Base-by-base conservation (phyloP, 805 yeast species). In the Kuraishia cidri region DNA sequence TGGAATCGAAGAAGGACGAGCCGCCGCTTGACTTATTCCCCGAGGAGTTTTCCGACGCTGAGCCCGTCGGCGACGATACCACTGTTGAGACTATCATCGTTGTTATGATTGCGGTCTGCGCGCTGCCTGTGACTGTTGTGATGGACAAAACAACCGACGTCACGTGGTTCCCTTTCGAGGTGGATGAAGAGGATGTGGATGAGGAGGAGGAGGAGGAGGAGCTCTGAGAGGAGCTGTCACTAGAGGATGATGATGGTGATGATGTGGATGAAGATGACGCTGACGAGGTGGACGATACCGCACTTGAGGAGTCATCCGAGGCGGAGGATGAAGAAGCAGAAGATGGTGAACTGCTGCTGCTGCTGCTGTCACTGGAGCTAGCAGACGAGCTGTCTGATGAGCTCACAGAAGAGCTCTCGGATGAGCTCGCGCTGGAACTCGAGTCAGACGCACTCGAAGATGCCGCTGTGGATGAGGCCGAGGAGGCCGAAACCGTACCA, bases 1-100 rank as follows among this genome's bases (percentile, higher is more conserved):
- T 72, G 30, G 73, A 60, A 36, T 67, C 64, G 65, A 81, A 85
- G 48, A 79, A 85, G 25, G 40, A 31, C 17, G 37, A 26, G 37
- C 14, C 11, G 39, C 10, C 10, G 26, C 12, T 5, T 30, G 23
- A 12, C n/a, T 31, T 17, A 29, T 30, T n/a, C 5, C 15, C 24
- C n/a, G 26, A 15, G 11, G 31, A 19, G 26, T 9, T n/a, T 6
- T 29, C 32, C 17, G 27, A 21, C 15, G 23, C 4, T 14, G 11
- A 20, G 8, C 22, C 31, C 12, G 24, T 29, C 12, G 31, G 31
- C 15, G 20, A 21, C n/a, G 35, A 22, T n/a, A 16, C 27, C 10
- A 33, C 24, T 8, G 26, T 27, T 5, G 31, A 27, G 11, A 33
- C 16, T 13, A 33, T 17, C 24, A 57, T 56, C 3, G 44, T 33